Percentiles rank a stretch among this genome's conserved stretches.
phyloP scores from a whole-genome alignment of 495 filamentous ascomycete genomes.

The Hypoxylon subgilvum region DNA sequence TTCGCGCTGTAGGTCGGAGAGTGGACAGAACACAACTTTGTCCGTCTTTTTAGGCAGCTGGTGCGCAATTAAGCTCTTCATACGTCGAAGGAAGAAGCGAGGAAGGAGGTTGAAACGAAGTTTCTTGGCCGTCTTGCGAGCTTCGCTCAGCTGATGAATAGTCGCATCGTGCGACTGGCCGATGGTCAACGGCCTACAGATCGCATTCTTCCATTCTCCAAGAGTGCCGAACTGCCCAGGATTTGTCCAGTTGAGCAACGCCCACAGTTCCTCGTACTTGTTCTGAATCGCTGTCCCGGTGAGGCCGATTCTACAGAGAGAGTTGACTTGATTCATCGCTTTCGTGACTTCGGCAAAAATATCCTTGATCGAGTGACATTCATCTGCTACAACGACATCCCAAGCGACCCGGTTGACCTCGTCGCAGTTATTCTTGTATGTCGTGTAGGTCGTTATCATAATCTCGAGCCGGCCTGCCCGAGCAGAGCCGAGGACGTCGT shows the following conservation, averaged over 20 bases:
- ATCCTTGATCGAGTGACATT: constrained; percentile 93
- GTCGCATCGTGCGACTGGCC: constrained; percentile 95
- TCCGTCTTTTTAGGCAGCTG: constrained; percentile 97
- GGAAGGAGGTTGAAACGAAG: constrained; percentile 89
- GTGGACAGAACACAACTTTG: constrained; percentile 90
- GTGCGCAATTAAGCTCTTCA: constrained; percentile 90
- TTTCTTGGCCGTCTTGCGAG: constrained; percentile 81
- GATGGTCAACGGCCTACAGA: constrained; percentile 78
- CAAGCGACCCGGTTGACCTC: constrained; percentile 84
- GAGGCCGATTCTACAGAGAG: constrained; percentile 89
- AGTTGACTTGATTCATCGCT: constrained; percentile 89
- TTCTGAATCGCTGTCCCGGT: constrained; percentile 98
- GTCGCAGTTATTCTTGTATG: constrained; percentile 77
- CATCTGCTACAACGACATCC: constrained; percentile 97
- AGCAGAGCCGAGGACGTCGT: constrained; percentile 74
- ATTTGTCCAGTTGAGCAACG: constrained; percentile 94
- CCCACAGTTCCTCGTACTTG: constrained; percentile 97
- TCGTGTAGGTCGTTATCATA: constrained; percentile 91
- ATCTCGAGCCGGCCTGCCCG: constrained; percentile 79
- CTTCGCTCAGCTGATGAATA: constrained; percentile 75
- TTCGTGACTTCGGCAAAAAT: constrained; percentile 75
- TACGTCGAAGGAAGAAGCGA: constrained; percentile 87
- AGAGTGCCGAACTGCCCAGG: constrained; percentile 84
- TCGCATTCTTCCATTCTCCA: constrained; percentile 75
- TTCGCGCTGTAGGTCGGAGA: constrained; percentile 80